Evolutionary conservation across 2,329 filamentous ascomycete species (phyloP).

Genomic region (Pestalotiopsis sp.): DNA sequence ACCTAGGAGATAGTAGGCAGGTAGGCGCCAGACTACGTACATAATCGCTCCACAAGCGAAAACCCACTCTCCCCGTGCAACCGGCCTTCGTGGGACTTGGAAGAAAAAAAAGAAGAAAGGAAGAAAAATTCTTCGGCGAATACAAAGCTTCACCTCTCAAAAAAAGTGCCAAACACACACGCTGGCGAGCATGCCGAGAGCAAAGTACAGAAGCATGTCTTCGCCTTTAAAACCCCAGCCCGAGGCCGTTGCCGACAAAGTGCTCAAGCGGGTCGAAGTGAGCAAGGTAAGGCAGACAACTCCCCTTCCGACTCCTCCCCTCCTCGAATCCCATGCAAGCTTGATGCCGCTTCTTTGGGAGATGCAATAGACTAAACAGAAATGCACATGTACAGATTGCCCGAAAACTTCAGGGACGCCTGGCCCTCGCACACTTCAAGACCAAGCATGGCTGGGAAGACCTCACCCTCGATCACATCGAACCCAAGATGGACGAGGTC

Average conservation of each 20-base stretch:
- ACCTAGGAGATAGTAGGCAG: neutral
- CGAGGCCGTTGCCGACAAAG: slow-evolving; percentile 67
- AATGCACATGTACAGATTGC: slow-evolving; percentile 70
- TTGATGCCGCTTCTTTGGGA: neutral
- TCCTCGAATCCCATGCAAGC: neutral
- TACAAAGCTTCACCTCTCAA: neutral
- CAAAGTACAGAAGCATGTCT: slow-evolving; percentile 48
- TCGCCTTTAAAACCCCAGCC: slow-evolving; percentile 66
- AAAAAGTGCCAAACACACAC: neutral
- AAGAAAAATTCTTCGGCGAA: slow-evolving; percentile 4
- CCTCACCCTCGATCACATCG: slow-evolving; percentile 81
- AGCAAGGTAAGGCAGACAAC: slow-evolving; percentile 63
- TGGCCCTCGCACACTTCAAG: slow-evolving; percentile 96
- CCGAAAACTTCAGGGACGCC: slow-evolving; percentile 86
- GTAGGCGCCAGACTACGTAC: slow-evolving; percentile 11
- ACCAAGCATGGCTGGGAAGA: slow-evolving; percentile 95
- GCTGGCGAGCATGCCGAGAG: slow-evolving; percentile 23
- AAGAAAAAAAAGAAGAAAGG: slow-evolving; percentile 4
- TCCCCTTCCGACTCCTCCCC: slow-evolving; percentile 6
- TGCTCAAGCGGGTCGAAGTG: slow-evolving; percentile 73
- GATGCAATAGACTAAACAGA: slow-evolving; percentile 21
- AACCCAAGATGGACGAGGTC: slow-evolving; percentile 80
- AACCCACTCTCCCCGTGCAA: slow-evolving; percentile 19
- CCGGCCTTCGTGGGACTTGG: slow-evolving; percentile 15
- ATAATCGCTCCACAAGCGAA: slow-evolving; percentile 9